Evolutionary conservation across 2,329 filamentous ascomycete species (phyloP), one percentile per base, ranked within the genome.

Genomic region (Penicillium sp.): DNA sequence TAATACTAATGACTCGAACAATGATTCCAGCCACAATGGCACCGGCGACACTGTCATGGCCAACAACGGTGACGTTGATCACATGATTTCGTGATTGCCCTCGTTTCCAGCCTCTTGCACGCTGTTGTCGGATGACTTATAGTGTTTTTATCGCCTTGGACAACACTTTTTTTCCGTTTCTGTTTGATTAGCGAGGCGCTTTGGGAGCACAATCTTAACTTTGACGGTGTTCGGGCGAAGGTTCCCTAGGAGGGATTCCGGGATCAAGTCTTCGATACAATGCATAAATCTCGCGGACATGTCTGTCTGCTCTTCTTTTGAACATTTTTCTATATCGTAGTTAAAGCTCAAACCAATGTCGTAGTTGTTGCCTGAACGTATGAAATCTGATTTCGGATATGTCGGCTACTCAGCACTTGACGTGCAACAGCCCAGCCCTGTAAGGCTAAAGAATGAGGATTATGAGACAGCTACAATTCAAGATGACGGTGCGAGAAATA

Each of bases 11-110:
- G 67, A 67, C 51, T 44, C 54, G 50, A 58, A 58, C 44, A 55
- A 58, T 42, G 47, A 50, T 24, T 27, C 49, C 33, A 57, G 55
- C 52, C 64, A 61, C 9, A 70, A 69, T 53, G 66, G 68, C 52
- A 58, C 57, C 35, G 65, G 68, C 59, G 72, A 75, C 61, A 71
- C 69, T 41, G 58, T 72, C 52, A 74, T 75, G 72, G 64, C 70
- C 50, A 72, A 72, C 57, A 72, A 71, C 51, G 69, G 68, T 30
- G 71, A 75, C 35, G 53, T 69, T 28, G 73, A 75, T 44, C 60
- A 68, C 18, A 75, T 74, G 72, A 68, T 73, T 38, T 68, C 67
- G 27, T 74, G 60, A 69, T 50, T 28, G 30, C 48, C 39, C 38
- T 57, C 27, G 46, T 53, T 10, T 9, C 47, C 33, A 42, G 24